phyloP scores from a whole-genome alignment of 2,329 filamentous ascomycete genomes.

The Pyrenophora teres region DNA sequence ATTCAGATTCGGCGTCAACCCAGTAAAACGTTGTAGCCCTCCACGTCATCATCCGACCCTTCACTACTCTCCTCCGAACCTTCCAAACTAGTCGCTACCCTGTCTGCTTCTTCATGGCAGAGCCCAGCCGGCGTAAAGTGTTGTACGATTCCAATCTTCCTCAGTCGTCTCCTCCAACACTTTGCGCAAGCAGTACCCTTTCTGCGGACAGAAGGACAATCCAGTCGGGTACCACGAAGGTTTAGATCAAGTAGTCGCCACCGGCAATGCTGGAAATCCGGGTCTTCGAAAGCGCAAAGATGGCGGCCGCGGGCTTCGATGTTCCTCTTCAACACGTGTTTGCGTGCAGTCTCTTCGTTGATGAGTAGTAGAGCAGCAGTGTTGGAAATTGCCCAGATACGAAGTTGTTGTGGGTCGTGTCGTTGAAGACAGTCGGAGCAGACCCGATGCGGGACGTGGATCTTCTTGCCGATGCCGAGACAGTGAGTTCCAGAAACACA shows the following conservation, averaged over 20 bases:
- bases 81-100: slow-evolving; percentile 21
- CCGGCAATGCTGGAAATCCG: slow-evolving; percentile 29
- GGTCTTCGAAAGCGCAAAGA: slow-evolving; percentile 32
- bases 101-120: slow-evolving; percentile 37
- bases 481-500: slow-evolving; percentile 28
- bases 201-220: slow-evolving; percentile 23
- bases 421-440: slow-evolving; percentile 32
- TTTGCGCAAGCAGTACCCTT: slow-evolving; percentile 30
- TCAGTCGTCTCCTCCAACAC: slow-evolving; percentile 32
- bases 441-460: slow-evolving; percentile 23
- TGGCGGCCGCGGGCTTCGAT: slow-evolving; percentile 29
- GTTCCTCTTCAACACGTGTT: slow-evolving; percentile 27
- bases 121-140: slow-evolving; percentile 36
- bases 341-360: slow-evolving; percentile 26
- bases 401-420: slow-evolving; percentile 33
- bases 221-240: slow-evolving; percentile 26
- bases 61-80: slow-evolving; percentile 20
- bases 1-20: slow-evolving; percentile 5
- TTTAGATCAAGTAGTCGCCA: slow-evolving; percentile 35
- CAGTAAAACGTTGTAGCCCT: slow-evolving; percentile 27
- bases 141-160: slow-evolving; percentile 30
- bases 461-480: slow-evolving; percentile 36
- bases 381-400: slow-evolving; percentile 23
- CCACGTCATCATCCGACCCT: slow-evolving; percentile 30
- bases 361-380: slow-evolving; percentile 19